phyloP scores from a whole-genome alignment of 2,329 filamentous ascomycete species.

The Macrophomina pseudophaseolina region DNA sequence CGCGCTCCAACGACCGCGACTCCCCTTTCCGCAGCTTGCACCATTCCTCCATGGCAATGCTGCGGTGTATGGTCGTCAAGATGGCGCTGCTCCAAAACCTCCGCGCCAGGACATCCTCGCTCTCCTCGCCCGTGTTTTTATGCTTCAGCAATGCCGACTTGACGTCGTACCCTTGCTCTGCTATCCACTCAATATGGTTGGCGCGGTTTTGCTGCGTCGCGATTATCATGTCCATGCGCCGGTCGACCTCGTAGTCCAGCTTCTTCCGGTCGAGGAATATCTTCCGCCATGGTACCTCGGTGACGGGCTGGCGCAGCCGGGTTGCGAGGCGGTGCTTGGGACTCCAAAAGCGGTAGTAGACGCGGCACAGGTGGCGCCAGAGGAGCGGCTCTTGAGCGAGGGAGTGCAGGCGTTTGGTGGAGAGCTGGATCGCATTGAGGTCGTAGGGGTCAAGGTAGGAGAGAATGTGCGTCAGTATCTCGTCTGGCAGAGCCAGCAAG shows the following conservation, averaged over 20 bases:
- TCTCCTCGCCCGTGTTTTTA: conserved; percentile 61
- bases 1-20: conserved; percentile 69
- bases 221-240: conserved; percentile 69
- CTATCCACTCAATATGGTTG: conserved; percentile 71
- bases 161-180: conserved; percentile 78
- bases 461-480: conserved; percentile 82
- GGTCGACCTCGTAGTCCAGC: conserved; percentile 41
- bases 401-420: conserved; percentile 68
- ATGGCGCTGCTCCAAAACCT: conserved; percentile 76
- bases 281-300: conserved; percentile 73
- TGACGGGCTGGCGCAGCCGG: conserved; percentile 52
- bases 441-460: conserved; percentile 61
- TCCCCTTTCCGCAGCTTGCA: conserved; percentile 58
- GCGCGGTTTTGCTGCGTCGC: conserved; percentile 72
- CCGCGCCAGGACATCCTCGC: conserved; percentile 77
- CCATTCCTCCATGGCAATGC: conserved; percentile 81
- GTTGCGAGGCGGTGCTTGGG: conserved; percentile 42
- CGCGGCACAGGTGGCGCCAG: conserved; percentile 78
- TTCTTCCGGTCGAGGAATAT: conserved; percentile 44
- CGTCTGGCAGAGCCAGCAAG: conserved; percentile 67
- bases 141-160: conserved; percentile 82
- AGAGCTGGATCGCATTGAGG: conserved; percentile 59
- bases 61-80: conserved; percentile 80
- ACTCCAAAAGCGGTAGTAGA: conserved; percentile 77
- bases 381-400: conserved; percentile 74